Conservation (phyloP, 2,329 filamentous ascomycete genomes). For the Colletotrichum lindemuthianum region DNA sequence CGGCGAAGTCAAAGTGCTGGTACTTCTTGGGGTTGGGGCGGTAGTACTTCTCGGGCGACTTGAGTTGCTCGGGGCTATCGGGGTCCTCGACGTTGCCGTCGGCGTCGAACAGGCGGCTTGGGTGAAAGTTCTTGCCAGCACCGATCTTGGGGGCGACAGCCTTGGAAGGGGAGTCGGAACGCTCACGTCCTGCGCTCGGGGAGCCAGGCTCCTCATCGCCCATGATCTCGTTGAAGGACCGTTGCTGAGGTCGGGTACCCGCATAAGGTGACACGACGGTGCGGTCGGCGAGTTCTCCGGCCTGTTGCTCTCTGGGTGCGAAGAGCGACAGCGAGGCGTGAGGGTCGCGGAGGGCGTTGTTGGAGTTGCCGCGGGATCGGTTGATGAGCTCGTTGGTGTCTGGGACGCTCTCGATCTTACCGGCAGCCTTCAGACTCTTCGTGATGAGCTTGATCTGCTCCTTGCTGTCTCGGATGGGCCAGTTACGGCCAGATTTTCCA, state of each 20-base stretch:
- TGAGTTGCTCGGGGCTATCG: conserved; percentile 53
- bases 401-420: conserved; percentile 47
- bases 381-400: conserved; percentile 49
- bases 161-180: neutral
- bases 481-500: conserved; percentile 88
- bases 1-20: conserved; percentile 85
- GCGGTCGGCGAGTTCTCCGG: conserved; percentile 36
- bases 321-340: conserved; percentile 82
- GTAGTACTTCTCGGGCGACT: conserved; percentile 56
- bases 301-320: conserved; percentile 70
- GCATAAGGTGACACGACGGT: conserved; percentile 70
- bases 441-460: conserved; percentile 85
- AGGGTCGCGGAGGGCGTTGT: conserved; percentile 67
- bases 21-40: conserved; percentile 82
- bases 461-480: conserved; percentile 89
- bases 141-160: conserved; percentile 62
- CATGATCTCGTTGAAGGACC: conserved; percentile 79
- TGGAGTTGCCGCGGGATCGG: conserved; percentile 63
- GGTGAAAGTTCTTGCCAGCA: conserved; percentile 69
- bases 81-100: conserved; percentile 54
- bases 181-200: conserved; percentile 57
- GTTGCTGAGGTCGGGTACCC: conserved; percentile 69
- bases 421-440: conserved; percentile 64
- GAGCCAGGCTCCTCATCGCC: conserved; percentile 56
- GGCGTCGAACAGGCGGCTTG: conserved; percentile 72